Evolutionary conservation across 192 early-diverging fungal genomes (phyloP).

Genomic region (Coemansia sp.): DNA sequence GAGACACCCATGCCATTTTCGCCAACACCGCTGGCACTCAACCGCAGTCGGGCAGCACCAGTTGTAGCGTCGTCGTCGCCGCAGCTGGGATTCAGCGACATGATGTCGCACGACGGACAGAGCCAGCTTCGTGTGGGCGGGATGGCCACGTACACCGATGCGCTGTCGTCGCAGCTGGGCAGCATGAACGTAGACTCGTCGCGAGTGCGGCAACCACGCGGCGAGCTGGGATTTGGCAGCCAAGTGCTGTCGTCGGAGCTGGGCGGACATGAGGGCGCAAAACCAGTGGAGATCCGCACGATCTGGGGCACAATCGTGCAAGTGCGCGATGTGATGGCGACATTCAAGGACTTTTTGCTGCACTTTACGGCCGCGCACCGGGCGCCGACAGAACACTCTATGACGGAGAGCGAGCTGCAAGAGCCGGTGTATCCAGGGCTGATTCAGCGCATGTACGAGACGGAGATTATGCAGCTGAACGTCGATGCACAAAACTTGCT

Average conservation of each 20-base stretch:
- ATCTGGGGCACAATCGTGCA: conserved; percentile 97
- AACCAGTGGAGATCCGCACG: conserved; percentile 52
- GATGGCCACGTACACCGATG: conserved; percentile 40
- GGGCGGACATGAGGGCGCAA: conserved; percentile 8
- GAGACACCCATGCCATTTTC: conserved; percentile 49
- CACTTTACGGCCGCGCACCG: conserved; percentile 20
- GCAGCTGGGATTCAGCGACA: conserved; percentile 45
- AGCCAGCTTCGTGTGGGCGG: conserved; percentile 28
- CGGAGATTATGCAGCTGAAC: conserved; percentile 54
- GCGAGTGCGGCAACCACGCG: conserved; percentile 25
- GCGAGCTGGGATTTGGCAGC: conserved; percentile 32
- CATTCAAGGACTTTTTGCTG: conserved; percentile 73
- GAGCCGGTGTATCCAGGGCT: conserved; percentile 77
- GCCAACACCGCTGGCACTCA: conserved; percentile 18
- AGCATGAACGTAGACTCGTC: conserved; percentile 32
- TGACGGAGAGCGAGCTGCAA: conserved; percentile 50
- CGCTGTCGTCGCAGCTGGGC: conserved; percentile 46
- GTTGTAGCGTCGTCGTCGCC: conserved; percentile 34
- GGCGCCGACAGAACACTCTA: conserved; percentile 36
- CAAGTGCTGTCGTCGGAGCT: neutral
- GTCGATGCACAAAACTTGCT: conserved; percentile 63
- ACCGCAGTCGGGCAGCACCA: conserved; percentile 2
- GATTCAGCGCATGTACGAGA: conserved; percentile 53
- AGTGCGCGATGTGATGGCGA: conserved; percentile 75
- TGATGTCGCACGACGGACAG: conserved; percentile 29